A percentile compares a stretch with the other conserved stretches of the same genome.
Evolutionary conservation across 2,329 filamentous ascomycete genomes (phyloP).

Genomic region (Bisporella sp.): DNA sequence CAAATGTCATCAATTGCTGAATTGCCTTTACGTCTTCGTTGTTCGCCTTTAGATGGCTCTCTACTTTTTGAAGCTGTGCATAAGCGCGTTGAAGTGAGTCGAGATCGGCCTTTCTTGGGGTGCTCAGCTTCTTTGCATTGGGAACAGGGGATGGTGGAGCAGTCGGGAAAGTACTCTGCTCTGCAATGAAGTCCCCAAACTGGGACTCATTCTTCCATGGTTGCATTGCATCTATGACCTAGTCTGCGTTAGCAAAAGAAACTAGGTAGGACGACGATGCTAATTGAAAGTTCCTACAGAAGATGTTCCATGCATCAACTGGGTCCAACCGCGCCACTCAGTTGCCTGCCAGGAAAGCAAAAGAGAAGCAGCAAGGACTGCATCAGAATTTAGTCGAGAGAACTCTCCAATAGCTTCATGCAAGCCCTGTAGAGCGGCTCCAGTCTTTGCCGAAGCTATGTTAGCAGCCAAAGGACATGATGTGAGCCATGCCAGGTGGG

Average conservation of each 20-base stretch:
- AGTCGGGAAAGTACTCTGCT: conserved; percentile 67
- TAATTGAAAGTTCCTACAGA: conserved; percentile 52
- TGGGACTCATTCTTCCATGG: conserved; percentile 85
- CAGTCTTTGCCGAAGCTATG: conserved; percentile 83
- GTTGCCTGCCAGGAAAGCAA: conserved; percentile 93
- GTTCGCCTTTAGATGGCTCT: conserved; percentile 60
- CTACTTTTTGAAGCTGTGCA: conserved; percentile 60
- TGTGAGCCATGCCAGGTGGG: conserved; percentile 85
- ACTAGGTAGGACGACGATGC: neutral
- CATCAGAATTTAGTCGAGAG: conserved; percentile 80
- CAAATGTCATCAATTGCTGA: conserved; percentile 63
- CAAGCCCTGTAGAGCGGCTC: conserved; percentile 76
- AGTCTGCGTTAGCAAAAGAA: conserved; percentile 22
- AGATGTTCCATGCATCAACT: conserved; percentile 84
- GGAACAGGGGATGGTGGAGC: conserved; percentile 56
- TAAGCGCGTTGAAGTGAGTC: conserved; percentile 61
- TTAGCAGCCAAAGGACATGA: conserved; percentile 79
- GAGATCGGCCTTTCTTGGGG: conserved; percentile 63
- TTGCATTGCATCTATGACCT: conserved; percentile 89
- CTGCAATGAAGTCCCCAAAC: conserved; percentile 74
- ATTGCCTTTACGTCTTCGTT: conserved; percentile 64
- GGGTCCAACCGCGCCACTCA: conserved; percentile 93
- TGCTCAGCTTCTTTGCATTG: conserved; percentile 49
- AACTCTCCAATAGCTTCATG: conserved; percentile 83
- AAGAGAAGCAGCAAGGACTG: conserved; percentile 83